Percentiles rank a stretch among this genome's conserved stretches.
These are phyloP conservation scores for Cucumis melo DNA, from an alignment of 306 rosid species.

Conservation along the genomic window DNA sequence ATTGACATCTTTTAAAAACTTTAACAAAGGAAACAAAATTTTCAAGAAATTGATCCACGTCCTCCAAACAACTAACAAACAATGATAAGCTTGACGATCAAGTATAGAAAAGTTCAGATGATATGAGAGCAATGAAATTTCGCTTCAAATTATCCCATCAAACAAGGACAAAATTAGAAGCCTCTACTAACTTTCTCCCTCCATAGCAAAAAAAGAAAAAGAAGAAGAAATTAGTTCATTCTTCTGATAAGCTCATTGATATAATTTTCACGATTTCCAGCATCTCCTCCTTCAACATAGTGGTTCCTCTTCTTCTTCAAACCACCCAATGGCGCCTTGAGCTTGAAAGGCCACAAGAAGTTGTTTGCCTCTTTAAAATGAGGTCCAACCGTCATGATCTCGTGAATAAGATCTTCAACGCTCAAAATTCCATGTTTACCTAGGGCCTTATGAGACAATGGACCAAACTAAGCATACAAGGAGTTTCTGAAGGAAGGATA, in stretches of 20 bases:
- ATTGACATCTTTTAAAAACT: neutral
- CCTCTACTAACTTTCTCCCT: neutral
- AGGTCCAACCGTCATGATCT: conserved; percentile 61
- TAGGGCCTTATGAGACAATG: conserved; percentile 23
- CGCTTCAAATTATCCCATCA: neutral
- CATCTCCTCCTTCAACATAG: conserved; percentile 77
- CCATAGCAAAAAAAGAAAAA: neutral
- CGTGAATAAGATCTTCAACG: conserved; percentile 67
- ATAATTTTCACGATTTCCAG: conserved; percentile 52
- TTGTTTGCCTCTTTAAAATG: conserved; percentile 76
- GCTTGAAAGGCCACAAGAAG: conserved; percentile 75
- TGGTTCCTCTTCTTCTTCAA: conserved; percentile 67
- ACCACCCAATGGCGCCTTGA: conserved; percentile 69
- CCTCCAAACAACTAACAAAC: neutral
- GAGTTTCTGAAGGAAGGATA: neutral
- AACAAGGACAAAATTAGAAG: neutral
- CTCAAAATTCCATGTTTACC: conserved; percentile 66
- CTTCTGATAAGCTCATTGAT: conserved; percentile 70
- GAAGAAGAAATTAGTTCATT: conserved; percentile 35
- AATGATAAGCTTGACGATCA: neutral
- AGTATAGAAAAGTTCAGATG: neutral
- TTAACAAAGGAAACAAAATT: conserved; percentile 9
- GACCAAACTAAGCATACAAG: neutral
- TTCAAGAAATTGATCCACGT: neutral
- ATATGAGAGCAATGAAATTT: neutral